A percentile compares a stretch with the other conserved stretches of the same genome.
These are phyloP conservation scores for Saccharomycopsis sp. DNA, from an alignment of 805 yeast species.

Conservation along the genomic window DNA sequence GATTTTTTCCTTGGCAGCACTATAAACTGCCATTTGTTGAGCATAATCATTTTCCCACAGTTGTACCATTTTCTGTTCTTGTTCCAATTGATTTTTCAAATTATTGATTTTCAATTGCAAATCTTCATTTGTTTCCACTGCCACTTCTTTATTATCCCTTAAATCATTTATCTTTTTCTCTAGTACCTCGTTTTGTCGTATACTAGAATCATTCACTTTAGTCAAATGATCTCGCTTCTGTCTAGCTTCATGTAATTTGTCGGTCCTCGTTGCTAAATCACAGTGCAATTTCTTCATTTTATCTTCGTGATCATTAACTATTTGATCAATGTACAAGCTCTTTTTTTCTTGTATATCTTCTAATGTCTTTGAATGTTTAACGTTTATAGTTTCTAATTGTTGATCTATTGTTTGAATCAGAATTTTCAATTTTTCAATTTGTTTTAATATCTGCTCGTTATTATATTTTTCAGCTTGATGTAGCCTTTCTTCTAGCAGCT, in stretches of 20 bases:
- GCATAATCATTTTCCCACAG: slow-evolving; percentile 7
- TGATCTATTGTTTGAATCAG: not conserved
- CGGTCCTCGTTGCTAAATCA: not conserved
- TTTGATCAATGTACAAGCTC: not conserved
- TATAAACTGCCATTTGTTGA: not conserved
- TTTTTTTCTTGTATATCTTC: not conserved
- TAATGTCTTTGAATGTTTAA: not conserved
- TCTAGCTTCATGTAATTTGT: not conserved
- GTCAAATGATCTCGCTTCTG: not conserved
- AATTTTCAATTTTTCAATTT: not conserved
- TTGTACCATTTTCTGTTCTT: not conserved
- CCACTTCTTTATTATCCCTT: not conserved
- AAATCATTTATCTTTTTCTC: slow-evolving; percentile 2
- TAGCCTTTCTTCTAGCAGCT: not conserved
- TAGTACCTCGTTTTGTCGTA: not conserved
- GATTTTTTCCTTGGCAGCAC: not conserved
- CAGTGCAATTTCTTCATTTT: not conserved
- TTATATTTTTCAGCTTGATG: not conserved
- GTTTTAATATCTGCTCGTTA: not conserved
- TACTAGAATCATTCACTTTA: not conserved
- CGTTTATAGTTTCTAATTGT: not conserved
- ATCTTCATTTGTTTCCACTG: not conserved
- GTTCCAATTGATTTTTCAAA: not conserved
- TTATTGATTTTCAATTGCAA: not conserved
- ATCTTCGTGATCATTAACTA: not conserved